Evolutionary conservation across 225 moss, liverwort and hornwort genomes (phyloP), one percentile per base, ranked within the genome.

Genomic region (Pseudoscleropodium purum): DNA sequence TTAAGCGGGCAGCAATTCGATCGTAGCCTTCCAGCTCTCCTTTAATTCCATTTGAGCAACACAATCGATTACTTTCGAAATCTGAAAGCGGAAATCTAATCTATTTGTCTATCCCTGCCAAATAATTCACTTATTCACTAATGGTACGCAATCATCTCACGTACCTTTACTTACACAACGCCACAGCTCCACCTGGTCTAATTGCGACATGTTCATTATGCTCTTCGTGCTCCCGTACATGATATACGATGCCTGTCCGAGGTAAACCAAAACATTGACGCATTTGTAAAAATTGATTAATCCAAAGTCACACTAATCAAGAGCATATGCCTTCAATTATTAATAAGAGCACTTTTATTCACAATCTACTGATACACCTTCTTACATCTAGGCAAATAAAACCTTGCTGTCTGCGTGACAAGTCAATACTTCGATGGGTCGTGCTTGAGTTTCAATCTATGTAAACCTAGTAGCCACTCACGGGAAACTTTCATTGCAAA

Each of bases 151-250:
- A 86, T n/a, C 10, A 62, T 61, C 73, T 92, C 77, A 90, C 88
- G 85, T 90, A 96, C 98, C 99, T 96, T 94, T 97, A 63, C 92
- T 90, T 78, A 99, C 97, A 90, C 97, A 96, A 90, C 94, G 97
- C 99, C 99, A 99, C 87, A 99, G 94, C 93, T 97, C 99, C 91
- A 93, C 88, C 91, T 99, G 99, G 86, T 99, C 99, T 87, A 94
- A 91, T 86, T 97, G 99, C 57, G 99, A 97, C 93, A 99, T 93
- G 80, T 99, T 97, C 99, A 97, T 99, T 74, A 99, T 93, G 91
- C 96, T 97, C 92, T 99, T 99, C 69, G 96, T 99, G 90, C 84
- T 99, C 88, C 99, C 99, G 75, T 96, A 96, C 97, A 97, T 99
- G 36, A 99, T 92, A 93, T 96, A 99, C 8, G 97, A 97, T 86